These are phyloP conservation scores for Jaltomata sinuosa DNA, from an alignment of 257 asterid genomes.

Conservation along the genomic window DNA sequence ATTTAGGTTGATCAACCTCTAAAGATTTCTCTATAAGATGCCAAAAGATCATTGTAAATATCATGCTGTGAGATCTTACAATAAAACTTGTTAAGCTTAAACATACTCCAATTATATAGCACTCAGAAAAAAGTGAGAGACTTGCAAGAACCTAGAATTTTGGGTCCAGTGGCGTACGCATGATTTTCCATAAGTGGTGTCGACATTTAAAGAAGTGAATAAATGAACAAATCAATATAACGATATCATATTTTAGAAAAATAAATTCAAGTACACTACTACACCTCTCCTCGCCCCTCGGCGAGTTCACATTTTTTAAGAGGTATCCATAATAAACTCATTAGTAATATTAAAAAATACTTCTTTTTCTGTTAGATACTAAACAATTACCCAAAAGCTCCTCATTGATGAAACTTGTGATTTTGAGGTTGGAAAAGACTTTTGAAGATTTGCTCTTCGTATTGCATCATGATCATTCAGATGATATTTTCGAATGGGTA, in stretches of 20 bases:
- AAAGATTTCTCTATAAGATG: constrained; percentile 45
- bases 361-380: neutral
- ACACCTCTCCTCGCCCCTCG: neutral
- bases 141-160: neutral
- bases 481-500: neutral
- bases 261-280: neutral
- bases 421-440: neutral
- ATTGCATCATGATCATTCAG: neutral
- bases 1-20: constrained; percentile 58
- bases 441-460: neutral
- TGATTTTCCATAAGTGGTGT: neutral
- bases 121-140: neutral
- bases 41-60: constrained; percentile 5
- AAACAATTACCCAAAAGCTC: neutral
- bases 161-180: neutral
- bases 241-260: neutral
- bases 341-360: neutral
- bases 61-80: neutral
- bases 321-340: neutral
- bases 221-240: neutral
- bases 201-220: neutral
- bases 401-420: neutral
- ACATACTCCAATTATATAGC: neutral
- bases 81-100: neutral
- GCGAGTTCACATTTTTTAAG: neutral